Percentiles rank a stretch among this genome's conserved stretches.
Evolutionary conservation across 73 alveolate genomes (phyloP).

Genomic region (Tetrahymena elliotti): DNA sequence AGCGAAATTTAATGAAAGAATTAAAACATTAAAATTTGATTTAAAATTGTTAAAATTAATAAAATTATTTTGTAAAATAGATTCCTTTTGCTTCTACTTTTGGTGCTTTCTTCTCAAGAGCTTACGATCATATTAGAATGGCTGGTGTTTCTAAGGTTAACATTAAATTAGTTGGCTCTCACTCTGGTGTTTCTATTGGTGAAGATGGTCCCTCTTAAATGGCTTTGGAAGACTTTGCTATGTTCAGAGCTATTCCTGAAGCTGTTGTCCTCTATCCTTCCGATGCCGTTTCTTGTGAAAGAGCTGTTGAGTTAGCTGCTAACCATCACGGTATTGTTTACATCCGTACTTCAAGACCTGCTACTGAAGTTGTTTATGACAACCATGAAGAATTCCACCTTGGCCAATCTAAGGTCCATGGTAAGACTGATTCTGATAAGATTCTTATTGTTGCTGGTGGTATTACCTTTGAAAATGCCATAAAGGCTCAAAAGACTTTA

Average conservation of each 20-base stretch:
- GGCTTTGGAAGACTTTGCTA: conserved; percentile 70
- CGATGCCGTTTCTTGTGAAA: conserved; percentile 61
- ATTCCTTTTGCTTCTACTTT: conserved; percentile 70
- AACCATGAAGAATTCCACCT: conserved; percentile 47
- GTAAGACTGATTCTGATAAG: conserved; percentile 33
- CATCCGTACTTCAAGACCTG: conserved; percentile 66
- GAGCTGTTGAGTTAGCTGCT: conserved; percentile 65
- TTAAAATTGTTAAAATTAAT: neutral
- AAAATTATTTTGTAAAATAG: neutral
- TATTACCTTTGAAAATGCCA: conserved; percentile 52
- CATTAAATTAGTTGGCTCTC: conserved; percentile 68
- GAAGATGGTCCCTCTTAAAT: conserved; percentile 73
- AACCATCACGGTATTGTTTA: conserved; percentile 53
- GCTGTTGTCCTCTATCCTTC: conserved; percentile 63
- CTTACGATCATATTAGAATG: conserved; percentile 67
- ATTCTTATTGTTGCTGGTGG: conserved; percentile 63
- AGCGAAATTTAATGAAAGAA: neutral
- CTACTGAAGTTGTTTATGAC: conserved; percentile 43
- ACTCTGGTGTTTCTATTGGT: conserved; percentile 73
- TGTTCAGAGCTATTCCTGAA: conserved; percentile 67
- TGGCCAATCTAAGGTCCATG: conserved; percentile 44
- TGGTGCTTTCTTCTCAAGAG: conserved; percentile 72
- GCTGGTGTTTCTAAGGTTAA: conserved; percentile 58
- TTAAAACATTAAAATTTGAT: neutral
- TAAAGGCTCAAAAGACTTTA: conserved; percentile 55